Conservation (phyloP, 169 alveolate species). For the Plasmodium knowlesi region DNA sequence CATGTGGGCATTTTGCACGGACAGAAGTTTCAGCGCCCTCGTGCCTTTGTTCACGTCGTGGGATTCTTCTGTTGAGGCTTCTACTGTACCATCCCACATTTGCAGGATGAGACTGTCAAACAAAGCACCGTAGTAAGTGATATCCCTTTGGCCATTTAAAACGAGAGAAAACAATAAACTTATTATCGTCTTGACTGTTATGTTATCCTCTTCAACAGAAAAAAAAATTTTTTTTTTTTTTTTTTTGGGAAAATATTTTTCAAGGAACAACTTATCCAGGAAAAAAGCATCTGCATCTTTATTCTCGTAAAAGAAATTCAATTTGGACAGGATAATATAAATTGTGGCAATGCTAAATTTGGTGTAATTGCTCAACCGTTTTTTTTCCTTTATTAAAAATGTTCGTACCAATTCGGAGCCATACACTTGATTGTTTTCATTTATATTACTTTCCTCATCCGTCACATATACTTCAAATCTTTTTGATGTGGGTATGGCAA, state of each 20-base stretch:
- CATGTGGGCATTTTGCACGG: conserved; percentile 41
- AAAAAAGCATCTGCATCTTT: conserved; percentile 14
- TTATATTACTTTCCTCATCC: conserved; percentile 25
- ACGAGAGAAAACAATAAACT: conserved; percentile 21
- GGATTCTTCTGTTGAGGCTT: background rate
- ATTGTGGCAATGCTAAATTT: conserved; percentile 40
- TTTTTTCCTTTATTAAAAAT: background rate
- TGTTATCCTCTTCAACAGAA: background rate
- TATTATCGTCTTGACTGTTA: conserved; percentile 13
- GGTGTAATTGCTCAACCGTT: background rate
- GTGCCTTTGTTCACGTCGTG: background rate
- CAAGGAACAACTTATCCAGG: background rate
- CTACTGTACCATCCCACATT: background rate
- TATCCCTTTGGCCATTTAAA: background rate
- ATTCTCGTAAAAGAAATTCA: conserved; percentile 30
- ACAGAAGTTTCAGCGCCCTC: background rate
- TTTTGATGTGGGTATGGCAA: conserved; percentile 14
- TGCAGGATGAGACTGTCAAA: background rate
- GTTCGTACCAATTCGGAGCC: background rate
- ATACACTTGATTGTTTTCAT: background rate
- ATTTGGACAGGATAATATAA: conserved; percentile 28
- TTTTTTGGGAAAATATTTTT: background rate
- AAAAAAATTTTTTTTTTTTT: conserved; percentile 5
- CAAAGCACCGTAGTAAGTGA: background rate
- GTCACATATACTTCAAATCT: conserved; percentile 4